A percentile compares a stretch with the other conserved stretches of the same genome.
These are phyloP conservation scores for Penicillium hordei DNA, from an alignment of 2,329 filamentous ascomycete genomes.

Conservation along the genomic window DNA sequence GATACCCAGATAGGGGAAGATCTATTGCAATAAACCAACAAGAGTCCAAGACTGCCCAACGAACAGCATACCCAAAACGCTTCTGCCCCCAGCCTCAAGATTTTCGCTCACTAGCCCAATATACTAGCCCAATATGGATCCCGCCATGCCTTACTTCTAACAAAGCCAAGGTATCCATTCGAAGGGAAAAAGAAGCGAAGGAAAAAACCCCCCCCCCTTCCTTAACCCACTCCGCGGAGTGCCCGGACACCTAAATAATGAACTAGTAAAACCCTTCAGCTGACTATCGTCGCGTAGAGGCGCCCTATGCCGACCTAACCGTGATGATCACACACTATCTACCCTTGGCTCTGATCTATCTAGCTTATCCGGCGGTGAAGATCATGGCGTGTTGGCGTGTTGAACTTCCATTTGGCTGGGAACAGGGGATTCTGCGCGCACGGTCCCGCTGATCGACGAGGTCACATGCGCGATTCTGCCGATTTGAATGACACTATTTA, in stretches of 20 bases:
- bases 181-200: conserved; percentile 9
- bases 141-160: conserved; percentile 4
- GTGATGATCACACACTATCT: conserved; percentile 21
- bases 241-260: neutral
- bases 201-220: neutral
- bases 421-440: neutral
- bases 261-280: conserved; percentile 6
- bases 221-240: neutral
- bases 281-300: conserved; percentile 10
- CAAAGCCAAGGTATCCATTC: neutral
- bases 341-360: conserved; percentile 19
- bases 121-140: neutral
- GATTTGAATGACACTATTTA: neutral
- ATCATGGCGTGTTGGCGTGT: conserved; percentile 9
- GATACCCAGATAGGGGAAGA: neutral
- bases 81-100: conserved; percentile 2
- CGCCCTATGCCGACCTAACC: conserved; percentile 26
- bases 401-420: neutral
- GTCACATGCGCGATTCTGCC: conserved; percentile 23
- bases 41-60: neutral
- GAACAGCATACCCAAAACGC: neutral
- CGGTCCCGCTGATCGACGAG: conserved; percentile 14
- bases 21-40: neutral
- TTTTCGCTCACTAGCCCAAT: conserved; percentile 5
- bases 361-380: conserved; percentile 21